Percentiles rank a stretch among this genome's conserved stretches.
Conservation (phyloP, 441 rosid genomes). For the Sinapis alba region DNA sequence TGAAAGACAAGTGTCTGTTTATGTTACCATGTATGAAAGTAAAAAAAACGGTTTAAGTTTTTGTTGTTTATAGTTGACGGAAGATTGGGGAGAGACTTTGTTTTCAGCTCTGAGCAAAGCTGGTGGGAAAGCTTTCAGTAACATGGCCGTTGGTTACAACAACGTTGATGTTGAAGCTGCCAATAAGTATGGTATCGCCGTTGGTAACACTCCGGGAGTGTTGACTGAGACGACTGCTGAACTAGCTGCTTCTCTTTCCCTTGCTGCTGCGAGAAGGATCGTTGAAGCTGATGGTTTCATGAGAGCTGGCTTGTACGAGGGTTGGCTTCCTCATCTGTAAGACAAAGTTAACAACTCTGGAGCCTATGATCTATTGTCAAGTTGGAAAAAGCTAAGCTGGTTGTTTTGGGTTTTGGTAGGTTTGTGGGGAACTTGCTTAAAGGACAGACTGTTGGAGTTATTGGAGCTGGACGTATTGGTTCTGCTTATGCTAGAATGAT, state of each 20-base stretch:
- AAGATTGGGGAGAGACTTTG: constrained; percentile 94
- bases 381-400: not conserved
- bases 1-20: not conserved
- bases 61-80: constrained; percentile 61
- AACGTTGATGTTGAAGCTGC: constrained; percentile 98
- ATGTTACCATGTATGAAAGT: not conserved
- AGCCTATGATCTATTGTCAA: not conserved
- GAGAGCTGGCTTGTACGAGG: constrained; percentile 93
- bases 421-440: constrained; percentile 95
- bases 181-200: constrained; percentile 87
- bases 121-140: constrained; percentile 91
- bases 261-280: constrained; percentile 89
- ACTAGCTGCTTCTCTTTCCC: constrained; percentile 88
- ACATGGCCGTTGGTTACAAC: constrained; percentile 99
- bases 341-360: constrained; percentile 7
- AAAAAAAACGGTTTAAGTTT: constrained; percentile 13
- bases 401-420: constrained; percentile 39
- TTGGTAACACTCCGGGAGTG: constrained; percentile 97
- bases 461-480: constrained; percentile 96
- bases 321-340: constrained; percentile 97
- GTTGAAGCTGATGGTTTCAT: constrained; percentile 96
- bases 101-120: constrained; percentile 89
- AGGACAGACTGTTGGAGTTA: constrained; percentile 97
- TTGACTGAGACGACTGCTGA: constrained; percentile 96
- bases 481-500: constrained; percentile 97